phyloP scores from a whole-genome alignment of 768 basidiomycete genomes.

The Collybiopsis luxurians region DNA sequence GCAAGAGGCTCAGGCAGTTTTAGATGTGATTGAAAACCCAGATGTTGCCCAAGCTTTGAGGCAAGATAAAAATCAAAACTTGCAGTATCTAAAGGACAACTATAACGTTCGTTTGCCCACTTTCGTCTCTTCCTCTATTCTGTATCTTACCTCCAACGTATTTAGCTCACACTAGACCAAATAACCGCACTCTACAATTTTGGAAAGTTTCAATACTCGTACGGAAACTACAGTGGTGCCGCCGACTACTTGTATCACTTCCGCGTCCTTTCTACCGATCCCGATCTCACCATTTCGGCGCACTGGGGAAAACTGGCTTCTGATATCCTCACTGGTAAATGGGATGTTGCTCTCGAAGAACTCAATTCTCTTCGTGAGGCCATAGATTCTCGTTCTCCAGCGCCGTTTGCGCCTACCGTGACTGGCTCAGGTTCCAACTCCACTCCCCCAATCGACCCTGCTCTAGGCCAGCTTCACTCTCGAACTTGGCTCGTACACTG shows the following conservation, averaged over 20 bases:
- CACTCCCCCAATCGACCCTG: conserved; percentile 48
- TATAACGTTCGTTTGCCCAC: conserved; percentile 60
- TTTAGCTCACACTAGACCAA: conserved; percentile 89
- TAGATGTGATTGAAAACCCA: conserved; percentile 95
- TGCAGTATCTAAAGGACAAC: conserved; percentile 91
- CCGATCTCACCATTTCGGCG: conserved; percentile 90
- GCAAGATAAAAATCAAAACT: conserved; percentile 96
- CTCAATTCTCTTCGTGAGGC: conserved; percentile 92
- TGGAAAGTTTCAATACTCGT: conserved; percentile 98
- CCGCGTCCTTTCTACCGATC: conserved; percentile 93
- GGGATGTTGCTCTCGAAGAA: conserved; percentile 94
- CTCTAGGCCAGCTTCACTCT: conserved; percentile 85
- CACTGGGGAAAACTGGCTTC: conserved; percentile 99
- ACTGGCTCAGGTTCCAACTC: conserved; percentile 30
- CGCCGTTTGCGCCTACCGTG: conserved; percentile 29
- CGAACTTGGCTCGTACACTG: conserved; percentile 97
- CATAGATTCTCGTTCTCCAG: conserved; percentile 75
- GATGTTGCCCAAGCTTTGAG: conserved; percentile 93
- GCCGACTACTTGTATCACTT: conserved; percentile 99
- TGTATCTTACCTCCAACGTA: not conserved
- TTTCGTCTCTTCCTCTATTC: conserved; percentile 4
- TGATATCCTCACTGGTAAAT: conserved; percentile 91
- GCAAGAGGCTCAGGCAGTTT: conserved; percentile 87
- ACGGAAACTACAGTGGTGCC: conserved; percentile 94
- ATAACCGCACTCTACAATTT: conserved; percentile 96